A percentile compares a stretch with the other conserved stretches of the same genome.
These are phyloP conservation scores for Hanseniaspora jakobsenii DNA, from an alignment of 805 yeast species.

Conservation along the genomic window DNA sequence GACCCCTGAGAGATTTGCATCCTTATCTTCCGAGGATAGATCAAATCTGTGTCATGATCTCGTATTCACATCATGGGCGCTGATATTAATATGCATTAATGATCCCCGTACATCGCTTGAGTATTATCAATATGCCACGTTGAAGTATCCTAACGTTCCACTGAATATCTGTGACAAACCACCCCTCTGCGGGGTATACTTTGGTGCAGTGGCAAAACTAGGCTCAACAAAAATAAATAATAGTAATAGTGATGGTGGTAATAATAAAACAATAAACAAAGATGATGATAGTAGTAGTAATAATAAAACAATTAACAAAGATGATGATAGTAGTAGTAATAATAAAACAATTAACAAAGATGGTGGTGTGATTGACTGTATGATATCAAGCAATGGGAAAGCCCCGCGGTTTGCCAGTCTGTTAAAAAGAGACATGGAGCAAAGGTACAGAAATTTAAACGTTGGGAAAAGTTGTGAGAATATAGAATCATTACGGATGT, in stretches of 20 bases:
- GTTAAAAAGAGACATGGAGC: slow-evolving; percentile 23
- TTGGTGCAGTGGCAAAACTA: slow-evolving; percentile 27
- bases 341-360: too few relatives aligned
- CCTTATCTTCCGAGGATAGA: neutral
- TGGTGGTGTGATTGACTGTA: slow-evolving; percentile 15
- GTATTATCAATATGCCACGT: slow-evolving; percentile 21
- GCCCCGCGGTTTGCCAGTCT: slow-evolving; percentile 27
- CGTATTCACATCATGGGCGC: slow-evolving; percentile 20
- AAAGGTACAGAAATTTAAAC: slow-evolving; percentile 18
- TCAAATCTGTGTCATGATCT: slow-evolving; percentile 1
- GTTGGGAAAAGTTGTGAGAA: slow-evolving; percentile 22
- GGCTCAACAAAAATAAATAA: too few relatives aligned
- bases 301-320: too few relatives aligned
- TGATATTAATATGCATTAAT: slow-evolving; percentile 26
- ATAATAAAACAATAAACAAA: too few relatives aligned
- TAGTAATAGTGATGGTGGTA: too few relatives aligned
- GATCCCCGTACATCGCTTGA: slow-evolving; percentile 20
- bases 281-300: too few relatives aligned
- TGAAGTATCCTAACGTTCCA: slow-evolving; percentile 21
- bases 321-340: too few relatives aligned
- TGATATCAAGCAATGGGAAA: slow-evolving; percentile 27
- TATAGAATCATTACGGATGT: slow-evolving; percentile 22
- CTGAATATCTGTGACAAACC: slow-evolving; percentile 31
- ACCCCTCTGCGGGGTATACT: slow-evolving; percentile 27
- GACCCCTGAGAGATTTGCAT: slow-evolving; percentile 2